Conservation (phyloP, 1,139 yeast genomes). For the Saccharomyces hybrid region DNA sequence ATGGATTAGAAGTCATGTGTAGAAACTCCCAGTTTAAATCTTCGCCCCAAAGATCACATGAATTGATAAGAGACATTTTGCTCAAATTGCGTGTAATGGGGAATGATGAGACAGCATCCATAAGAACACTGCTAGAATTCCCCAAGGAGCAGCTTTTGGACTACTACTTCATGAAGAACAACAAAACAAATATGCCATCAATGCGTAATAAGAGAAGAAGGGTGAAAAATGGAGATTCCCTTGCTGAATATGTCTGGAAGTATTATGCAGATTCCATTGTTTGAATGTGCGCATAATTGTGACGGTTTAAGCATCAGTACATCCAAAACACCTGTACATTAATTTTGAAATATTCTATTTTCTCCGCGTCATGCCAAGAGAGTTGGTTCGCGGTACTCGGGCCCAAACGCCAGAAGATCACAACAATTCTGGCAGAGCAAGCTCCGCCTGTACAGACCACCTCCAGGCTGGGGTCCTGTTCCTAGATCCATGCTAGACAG, state of each 20-base stretch:
- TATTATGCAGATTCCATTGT: constrained; percentile 18
- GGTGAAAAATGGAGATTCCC: constrained; percentile 16
- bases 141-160: constrained; percentile 11
- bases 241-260: constrained; percentile 21
- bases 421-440: neutral
- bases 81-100: constrained; percentile 21
- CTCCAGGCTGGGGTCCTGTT: neutral
- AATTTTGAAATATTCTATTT: neutral
- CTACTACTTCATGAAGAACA: neutral
- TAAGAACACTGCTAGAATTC: constrained; percentile 12
- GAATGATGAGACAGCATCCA: constrained; percentile 8
- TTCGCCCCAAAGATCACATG: constrained; percentile 16
- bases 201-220: constrained; percentile 4
- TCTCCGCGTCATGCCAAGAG: neutral
- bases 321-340: neutral
- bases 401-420: neutral
- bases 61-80: constrained; percentile 17
- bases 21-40: constrained; percentile 20
- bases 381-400: neutral
- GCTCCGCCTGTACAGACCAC: neutral
- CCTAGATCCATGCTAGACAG: neutral
- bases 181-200: constrained; percentile 3
- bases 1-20: constrained; percentile 27
- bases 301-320: neutral
- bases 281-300: neutral